Percentiles rank a stretch among this genome's conserved stretches.
Evolutionary conservation across 768 basidiomycete species (phyloP).

Genomic region (Hericium alpestre): DNA sequence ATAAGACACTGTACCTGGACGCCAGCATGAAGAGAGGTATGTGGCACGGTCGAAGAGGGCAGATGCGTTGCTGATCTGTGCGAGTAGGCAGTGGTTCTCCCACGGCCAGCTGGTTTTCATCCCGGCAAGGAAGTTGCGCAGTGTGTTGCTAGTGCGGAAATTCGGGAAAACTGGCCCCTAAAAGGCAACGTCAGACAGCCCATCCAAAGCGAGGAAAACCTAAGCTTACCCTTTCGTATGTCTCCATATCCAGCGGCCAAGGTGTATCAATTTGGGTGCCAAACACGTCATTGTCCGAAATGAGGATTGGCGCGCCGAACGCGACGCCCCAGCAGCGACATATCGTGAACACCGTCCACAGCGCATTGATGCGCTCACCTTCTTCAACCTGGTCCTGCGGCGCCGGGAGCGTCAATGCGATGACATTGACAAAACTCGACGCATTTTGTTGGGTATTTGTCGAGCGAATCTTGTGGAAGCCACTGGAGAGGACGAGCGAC

Average conservation of each 20-base stretch:
- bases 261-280: constrained; percentile 27
- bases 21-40: constrained; percentile 34
- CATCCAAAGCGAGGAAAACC: constrained; percentile 11
- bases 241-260: constrained; percentile 27
- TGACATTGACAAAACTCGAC: constrained; percentile 8
- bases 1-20: constrained; percentile 15
- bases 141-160: constrained; percentile 35
- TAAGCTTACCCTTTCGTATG: constrained; percentile 12
- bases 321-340: constrained; percentile 48
- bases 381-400: constrained; percentile 41
- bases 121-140: constrained; percentile 37
- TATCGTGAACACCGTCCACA: constrained; percentile 51
- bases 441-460: constrained; percentile 4
- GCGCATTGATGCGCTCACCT: constrained; percentile 57
- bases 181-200: constrained; percentile 19
- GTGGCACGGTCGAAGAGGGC: constrained; percentile 50
- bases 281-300: constrained; percentile 42
- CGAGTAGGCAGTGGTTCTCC: constrained; percentile 26
- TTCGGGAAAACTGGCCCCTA: constrained; percentile 37
- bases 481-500: constrained; percentile 19
- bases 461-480: constrained; percentile 17
- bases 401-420: constrained; percentile 23
- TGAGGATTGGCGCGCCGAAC: constrained; percentile 38
- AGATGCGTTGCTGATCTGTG: constrained; percentile 42
- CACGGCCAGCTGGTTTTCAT: constrained; percentile 21